Evolutionary conservation across 371 early-diverging fungal species (phyloP).

Genomic region (Mortierella sp.): DNA sequence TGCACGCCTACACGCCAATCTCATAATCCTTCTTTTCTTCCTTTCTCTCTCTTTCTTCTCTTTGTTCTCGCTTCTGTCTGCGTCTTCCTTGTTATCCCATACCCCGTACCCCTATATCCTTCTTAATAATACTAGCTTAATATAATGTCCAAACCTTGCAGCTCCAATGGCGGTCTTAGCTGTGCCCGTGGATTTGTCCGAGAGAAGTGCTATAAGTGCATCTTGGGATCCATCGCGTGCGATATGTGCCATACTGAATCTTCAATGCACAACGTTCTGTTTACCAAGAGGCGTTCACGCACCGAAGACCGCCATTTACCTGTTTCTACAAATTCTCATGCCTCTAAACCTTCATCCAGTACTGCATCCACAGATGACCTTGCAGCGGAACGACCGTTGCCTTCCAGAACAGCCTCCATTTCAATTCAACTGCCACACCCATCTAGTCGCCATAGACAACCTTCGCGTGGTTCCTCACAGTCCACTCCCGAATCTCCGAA

Average conservation of each 20-base stretch:
- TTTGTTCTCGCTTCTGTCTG: neutral
- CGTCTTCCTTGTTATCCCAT: neutral
- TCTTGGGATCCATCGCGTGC: constrained; percentile 28
- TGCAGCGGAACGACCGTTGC: neutral
- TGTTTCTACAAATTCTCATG: neutral
- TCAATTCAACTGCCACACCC: constrained; percentile 12
- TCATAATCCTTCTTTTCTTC: too few relatives aligned
- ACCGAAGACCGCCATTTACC: too few relatives aligned
- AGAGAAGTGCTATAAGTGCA: constrained; percentile 30
- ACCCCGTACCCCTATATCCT: neutral
- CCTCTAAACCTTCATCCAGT: neutral
- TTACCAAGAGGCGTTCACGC: neutral
- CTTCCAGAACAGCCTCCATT: constrained; percentile 5
- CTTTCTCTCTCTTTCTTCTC: too few relatives aligned
- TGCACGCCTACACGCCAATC: too few relatives aligned
- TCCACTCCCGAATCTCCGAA: neutral
- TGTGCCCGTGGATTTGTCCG: constrained; percentile 34
- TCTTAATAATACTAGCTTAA: neutral
- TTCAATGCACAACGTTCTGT: neutral
- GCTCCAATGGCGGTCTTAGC: constrained; percentile 11
- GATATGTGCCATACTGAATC: constrained; percentile 18
- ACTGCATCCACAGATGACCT: neutral
- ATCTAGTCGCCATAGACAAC: constrained; percentile 1
- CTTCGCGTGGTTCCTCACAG: neutral
- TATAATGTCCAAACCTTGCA: constrained; percentile 17